Percentiles rank a stretch among this genome's conserved stretches.
phyloP scores from a whole-genome alignment of 2,329 filamentous ascomycete species.

The Akanthomyces lecanii region DNA sequence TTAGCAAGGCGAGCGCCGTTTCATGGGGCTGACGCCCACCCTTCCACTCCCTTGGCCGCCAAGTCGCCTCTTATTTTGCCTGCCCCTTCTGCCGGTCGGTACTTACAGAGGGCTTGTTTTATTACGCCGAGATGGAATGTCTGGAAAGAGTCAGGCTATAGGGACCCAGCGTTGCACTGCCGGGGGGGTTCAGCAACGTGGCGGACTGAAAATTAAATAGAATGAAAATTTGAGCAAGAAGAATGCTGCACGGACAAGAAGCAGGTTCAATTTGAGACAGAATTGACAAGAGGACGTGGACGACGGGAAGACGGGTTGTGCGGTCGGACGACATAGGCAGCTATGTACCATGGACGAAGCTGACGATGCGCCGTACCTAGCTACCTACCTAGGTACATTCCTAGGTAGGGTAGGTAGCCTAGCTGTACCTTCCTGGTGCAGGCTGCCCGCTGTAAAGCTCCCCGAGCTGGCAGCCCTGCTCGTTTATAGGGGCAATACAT shows the following conservation, averaged over 20 bases:
- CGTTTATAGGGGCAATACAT: background rate
- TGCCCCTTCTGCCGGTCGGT: background rate
- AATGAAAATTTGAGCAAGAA: background rate
- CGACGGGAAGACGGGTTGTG: too few relatives aligned
- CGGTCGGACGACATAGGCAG: too few relatives aligned
- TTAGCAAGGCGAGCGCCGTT: background rate
- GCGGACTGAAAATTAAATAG: background rate
- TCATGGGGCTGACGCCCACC: slow-evolving; percentile 4
- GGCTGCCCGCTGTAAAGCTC: background rate
- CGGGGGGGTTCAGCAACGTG: too few relatives aligned
- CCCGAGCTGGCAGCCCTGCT: slow-evolving; percentile 11
- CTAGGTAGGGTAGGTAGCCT: too few relatives aligned
- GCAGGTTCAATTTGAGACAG: too few relatives aligned
- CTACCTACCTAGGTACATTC: too few relatives aligned
- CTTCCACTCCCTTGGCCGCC: background rate
- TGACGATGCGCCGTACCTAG: too few relatives aligned
- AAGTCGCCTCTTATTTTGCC: background rate
- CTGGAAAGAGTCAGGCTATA: background rate
- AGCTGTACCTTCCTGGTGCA: background rate
- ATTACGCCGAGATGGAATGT: slow-evolving; percentile 5
- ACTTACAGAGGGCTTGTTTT: background rate
- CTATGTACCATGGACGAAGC: too few relatives aligned
- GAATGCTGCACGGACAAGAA: background rate
- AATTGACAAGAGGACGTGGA: too few relatives aligned
- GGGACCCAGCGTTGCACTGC: too few relatives aligned